Evolutionary conservation across 129 eudicot genomes (phyloP), one percentile per base, ranked within the genome.

Genomic region (Artemisia argyi): DNA sequence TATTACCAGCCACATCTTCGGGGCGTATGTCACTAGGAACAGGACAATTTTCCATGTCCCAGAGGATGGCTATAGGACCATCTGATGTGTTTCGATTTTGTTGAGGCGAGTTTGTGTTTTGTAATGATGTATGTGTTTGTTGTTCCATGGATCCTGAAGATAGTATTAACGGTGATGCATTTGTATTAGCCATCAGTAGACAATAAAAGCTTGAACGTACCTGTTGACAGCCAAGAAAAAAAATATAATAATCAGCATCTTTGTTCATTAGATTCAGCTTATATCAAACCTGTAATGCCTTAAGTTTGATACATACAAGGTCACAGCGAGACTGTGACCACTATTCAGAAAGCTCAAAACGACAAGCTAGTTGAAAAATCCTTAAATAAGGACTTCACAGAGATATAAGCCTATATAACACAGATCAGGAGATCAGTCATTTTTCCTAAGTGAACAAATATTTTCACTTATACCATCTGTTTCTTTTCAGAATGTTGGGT

Each of bases 31-130:
- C 97, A 74, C 84, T 86, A 11, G 99, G 99, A 19, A 94, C 87
- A 5, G 97, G 97, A 61, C 99, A 94, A 72, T 94, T 94, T 66
- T 94, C 99, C 74, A 94, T 94, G 88, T 90, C 99, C 99, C 99
- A 94, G 20, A 94, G 90, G 63, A 94, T 88, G 48, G 96, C 91
- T 58, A 94, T 96, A 15, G 93, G 88, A 22, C 96, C 95, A 14
- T 88, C 82, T 50, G 79, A 52, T 9, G 80, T 69, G 54, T 61
- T 83, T 54, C 71, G 83, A 6, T 28, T 76, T 73, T 72, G 85
- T 61, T 74, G 92, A 65, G 81, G 60, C 11, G 67, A 50, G 48
- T 71, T 77, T n/a, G 77, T 53, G 72, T 72, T 84, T 68, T 80
- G 69, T 71, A 68, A 82, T 24, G 82, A 77, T 46, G 76, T 62